Conservation (phyloP, 495 filamentous ascomycete genomes). For the Annulohypoxylon stygium region DNA sequence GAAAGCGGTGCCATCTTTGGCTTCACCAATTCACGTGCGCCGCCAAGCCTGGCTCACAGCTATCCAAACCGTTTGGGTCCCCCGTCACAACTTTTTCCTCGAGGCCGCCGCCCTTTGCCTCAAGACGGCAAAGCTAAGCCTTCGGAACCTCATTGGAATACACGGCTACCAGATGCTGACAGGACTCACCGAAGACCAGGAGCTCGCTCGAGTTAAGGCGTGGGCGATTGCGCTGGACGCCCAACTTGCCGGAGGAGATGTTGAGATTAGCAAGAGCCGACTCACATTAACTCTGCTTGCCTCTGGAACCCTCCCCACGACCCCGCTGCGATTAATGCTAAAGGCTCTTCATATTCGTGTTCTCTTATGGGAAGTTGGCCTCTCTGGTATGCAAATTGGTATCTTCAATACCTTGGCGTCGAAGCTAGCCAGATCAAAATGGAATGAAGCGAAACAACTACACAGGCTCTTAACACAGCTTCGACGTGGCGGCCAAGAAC, state of each 20-base stretch:
- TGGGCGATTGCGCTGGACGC: conserved; percentile 97
- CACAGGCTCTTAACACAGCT: conserved; percentile 69
- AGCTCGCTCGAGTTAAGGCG: conserved; percentile 87
- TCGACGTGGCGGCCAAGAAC: conserved; percentile 57
- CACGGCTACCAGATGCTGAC: conserved; percentile 80
- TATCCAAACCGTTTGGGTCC: conserved; percentile 94
- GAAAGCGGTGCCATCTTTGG: conserved; percentile 73
- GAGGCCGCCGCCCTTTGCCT: conserved; percentile 84
- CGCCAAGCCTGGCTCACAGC: conserved; percentile 94
- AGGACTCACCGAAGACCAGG: conserved; percentile 85
- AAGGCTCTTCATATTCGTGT: conserved; percentile 93
- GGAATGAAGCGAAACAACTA: conserved; percentile 80
- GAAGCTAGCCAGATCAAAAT: conserved; percentile 78
- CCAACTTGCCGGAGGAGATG: conserved; percentile 93
- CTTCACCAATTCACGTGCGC: conserved; percentile 86
- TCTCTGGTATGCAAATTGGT: conserved; percentile 71
- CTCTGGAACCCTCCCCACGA: conserved; percentile 86
- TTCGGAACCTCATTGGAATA: conserved; percentile 83
- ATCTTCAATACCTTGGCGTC: conserved; percentile 74
- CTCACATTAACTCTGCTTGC: conserved; percentile 89
- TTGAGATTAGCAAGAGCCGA: conserved; percentile 88
- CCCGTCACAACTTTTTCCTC: conserved; percentile 83
- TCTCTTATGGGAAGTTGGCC: conserved; percentile 82
- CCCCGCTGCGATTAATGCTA: conserved; percentile 87
- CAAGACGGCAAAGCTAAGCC: conserved; percentile 82